Percentiles rank a stretch among this genome's conserved stretches.
phyloP scores from a whole-genome alignment of 768 basidiomycete species.

The Dacryopinax primogenitus region DNA sequence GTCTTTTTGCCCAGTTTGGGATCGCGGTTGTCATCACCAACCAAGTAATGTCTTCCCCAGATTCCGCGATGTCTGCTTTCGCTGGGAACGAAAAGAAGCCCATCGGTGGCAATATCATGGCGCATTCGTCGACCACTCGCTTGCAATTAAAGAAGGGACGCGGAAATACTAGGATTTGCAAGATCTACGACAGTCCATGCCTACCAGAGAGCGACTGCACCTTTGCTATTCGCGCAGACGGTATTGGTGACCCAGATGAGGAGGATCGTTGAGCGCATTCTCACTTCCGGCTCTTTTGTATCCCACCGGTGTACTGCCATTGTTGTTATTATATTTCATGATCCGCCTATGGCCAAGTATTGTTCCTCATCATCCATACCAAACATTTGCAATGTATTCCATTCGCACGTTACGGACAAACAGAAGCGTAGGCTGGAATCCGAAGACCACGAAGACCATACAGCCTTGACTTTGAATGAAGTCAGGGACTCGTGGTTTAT shows the following conservation, averaged over 20 bases:
- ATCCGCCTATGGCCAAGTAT: not conserved
- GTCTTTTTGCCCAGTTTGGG: constrained; percentile 55
- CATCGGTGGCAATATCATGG: constrained; percentile 98
- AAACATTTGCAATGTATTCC: not conserved
- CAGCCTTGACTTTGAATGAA: not conserved
- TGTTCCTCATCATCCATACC: not conserved
- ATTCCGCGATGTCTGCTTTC: constrained; percentile 80
- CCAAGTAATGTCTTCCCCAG: constrained; percentile 98
- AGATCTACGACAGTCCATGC: constrained; percentile 96
- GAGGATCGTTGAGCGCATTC: constrained; percentile 33
- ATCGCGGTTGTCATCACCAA: constrained; percentile 96
- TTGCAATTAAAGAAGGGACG: constrained; percentile 89
- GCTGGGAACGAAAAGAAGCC: constrained; percentile 93
- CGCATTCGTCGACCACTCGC: constrained; percentile 97
- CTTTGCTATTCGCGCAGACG: constrained; percentile 82
- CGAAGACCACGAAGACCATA: not conserved
- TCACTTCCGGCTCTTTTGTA: not conserved
- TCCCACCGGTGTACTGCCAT: not conserved
- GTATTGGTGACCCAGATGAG: constrained; percentile 91
- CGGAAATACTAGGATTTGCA: constrained; percentile 84
- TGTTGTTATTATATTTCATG: not conserved
- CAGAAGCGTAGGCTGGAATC: not conserved
- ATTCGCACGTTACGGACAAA: not conserved
- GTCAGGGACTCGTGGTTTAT: constrained; percentile 18
- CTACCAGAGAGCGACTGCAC: constrained; percentile 91